Conservation (phyloP, 345 rosid genomes). For the Durio zibethinus region DNA sequence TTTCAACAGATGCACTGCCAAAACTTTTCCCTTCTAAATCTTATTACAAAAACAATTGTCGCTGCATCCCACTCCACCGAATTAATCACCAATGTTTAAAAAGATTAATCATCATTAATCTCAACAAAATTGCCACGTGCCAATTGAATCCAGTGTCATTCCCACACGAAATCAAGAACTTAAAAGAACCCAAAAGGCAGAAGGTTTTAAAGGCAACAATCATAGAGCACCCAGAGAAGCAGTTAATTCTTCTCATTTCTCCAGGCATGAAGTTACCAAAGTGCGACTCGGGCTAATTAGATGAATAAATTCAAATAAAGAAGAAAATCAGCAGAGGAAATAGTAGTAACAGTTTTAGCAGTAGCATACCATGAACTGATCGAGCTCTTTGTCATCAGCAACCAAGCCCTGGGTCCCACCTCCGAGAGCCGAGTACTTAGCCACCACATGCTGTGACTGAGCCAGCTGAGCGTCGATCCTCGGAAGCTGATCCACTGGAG, state of each 20-base stretch:
- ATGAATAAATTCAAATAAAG: slow-evolving; percentile 9
- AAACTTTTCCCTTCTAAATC: neutral
- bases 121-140: neutral
- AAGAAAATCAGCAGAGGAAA: neutral
- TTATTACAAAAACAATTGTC: neutral
- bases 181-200: neutral
- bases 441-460: slow-evolving; percentile 89
- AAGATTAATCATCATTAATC: neutral
- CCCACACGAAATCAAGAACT: neutral
- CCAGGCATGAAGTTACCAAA: neutral
- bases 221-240: neutral
- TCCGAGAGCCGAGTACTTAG: slow-evolving; percentile 76
- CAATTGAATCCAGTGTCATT: neutral
- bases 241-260: slow-evolving; percentile 1
- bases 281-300: slow-evolving; percentile 2
- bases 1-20: neutral
- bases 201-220: neutral
- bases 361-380: slow-evolving; percentile 91
- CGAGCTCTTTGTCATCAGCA: slow-evolving; percentile 86
- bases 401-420: slow-evolving; percentile 50
- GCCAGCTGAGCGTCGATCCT: slow-evolving; percentile 96
- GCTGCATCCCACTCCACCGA: neutral
- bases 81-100: neutral
- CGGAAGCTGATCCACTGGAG: slow-evolving; percentile 94
- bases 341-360: neutral